Conservation (phyloP, 73 alveolate species). For the Symbiodinium natans region DNA sequence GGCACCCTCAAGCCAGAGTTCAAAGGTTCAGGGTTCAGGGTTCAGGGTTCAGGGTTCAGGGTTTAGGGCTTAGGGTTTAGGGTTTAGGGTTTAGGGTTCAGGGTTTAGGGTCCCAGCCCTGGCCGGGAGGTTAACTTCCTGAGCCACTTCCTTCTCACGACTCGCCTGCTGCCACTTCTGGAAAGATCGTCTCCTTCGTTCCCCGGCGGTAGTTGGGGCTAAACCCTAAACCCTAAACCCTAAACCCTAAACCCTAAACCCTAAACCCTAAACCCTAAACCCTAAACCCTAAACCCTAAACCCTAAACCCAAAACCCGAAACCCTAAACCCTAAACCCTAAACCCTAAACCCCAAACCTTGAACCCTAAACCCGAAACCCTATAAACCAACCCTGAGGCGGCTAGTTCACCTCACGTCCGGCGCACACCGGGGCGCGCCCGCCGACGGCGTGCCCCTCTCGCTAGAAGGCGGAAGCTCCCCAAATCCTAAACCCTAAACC, state of each 20-base stretch:
- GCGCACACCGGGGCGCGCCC: slow-evolving; percentile 93
- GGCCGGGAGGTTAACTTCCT: slow-evolving; percentile 36
- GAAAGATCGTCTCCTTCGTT: background rate
- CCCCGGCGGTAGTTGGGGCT: background rate
- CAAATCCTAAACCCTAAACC: too few species aligned
- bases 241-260: background rate
- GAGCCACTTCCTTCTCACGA: slow-evolving; percentile 69
- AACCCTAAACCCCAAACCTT: background rate
- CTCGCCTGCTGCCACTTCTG: slow-evolving; percentile 50
- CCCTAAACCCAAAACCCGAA: background rate
- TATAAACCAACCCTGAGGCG: background rate
- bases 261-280: background rate
- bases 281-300: background rate
- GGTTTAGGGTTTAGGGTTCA: background rate
- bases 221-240: background rate
- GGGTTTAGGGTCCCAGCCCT: background rate
- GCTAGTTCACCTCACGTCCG: slow-evolving; percentile 60
- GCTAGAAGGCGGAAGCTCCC: background rate
- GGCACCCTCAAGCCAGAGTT: too few species aligned
- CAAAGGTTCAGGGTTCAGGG: background rate
- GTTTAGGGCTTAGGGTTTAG: background rate
- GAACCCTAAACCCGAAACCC: background rate
- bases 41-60: background rate
- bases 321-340: background rate
- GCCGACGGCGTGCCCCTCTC: slow-evolving; percentile 72